Evolutionary conservation across 306 rosid genomes (phyloP).

Genomic region (Glycine latifolia): DNA sequence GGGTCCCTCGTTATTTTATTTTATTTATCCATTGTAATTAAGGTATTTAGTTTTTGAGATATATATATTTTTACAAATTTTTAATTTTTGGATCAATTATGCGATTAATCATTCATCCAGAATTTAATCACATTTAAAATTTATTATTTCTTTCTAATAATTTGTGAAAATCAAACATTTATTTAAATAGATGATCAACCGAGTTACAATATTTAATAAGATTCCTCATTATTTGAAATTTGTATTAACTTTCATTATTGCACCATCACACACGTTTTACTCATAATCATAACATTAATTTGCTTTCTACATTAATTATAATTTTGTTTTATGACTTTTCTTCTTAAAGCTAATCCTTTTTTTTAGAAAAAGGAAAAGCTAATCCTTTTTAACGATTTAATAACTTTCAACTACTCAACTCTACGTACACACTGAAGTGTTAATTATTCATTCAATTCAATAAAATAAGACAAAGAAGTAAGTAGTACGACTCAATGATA

Average conservation of each 20-base stretch:
- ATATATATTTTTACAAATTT: no score
- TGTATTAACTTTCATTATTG: constrained; percentile 36
- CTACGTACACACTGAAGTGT: constrained; percentile 7
- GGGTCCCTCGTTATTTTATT: no score
- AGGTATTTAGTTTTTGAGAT: no score
- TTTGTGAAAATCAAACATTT: no score
- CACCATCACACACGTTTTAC: constrained; percentile 43
- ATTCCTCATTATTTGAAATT: constrained; percentile 9
- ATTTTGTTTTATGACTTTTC: constrained; percentile 9
- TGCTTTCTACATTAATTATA: constrained; percentile 25
- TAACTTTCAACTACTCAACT: constrained; percentile 1
- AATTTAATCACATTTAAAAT: no score
- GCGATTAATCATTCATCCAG: no score
- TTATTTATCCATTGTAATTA: no score
- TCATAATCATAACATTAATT: constrained; percentile 51
- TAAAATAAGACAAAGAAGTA: constrained; percentile 15
- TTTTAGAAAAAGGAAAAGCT: neutral
- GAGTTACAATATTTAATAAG: no score
- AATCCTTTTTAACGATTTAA: constrained; percentile 11
- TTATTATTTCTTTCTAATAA: no score
- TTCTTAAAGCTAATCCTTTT: constrained; percentile 13
- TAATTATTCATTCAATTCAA: constrained; percentile 26
- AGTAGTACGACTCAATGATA: neutral
- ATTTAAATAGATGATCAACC: no score
- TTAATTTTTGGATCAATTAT: no score